These are phyloP conservation scores for Excoecaria agallocha DNA, from an alignment of 345 rosid species.

Conservation along the genomic window DNA sequence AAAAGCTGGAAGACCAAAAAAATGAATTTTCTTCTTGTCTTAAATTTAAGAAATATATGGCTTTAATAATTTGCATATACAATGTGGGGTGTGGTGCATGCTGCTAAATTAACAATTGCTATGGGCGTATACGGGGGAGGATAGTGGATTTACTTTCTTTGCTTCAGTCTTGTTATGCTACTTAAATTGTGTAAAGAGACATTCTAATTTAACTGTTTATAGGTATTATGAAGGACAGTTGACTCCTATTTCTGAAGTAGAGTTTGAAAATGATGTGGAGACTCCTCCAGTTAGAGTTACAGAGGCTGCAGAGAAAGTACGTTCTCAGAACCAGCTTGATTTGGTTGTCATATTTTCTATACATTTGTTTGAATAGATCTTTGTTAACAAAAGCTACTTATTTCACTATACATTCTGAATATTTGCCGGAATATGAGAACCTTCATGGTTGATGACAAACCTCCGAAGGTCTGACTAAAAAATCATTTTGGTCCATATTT, in stretches of 20 bases:
- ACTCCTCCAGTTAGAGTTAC: conserved; percentile 49
- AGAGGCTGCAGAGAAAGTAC: conserved; percentile 98
- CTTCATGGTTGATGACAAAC: background rate
- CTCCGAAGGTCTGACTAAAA: background rate
- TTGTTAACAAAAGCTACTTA: background rate
- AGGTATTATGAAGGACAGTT: conserved; percentile 92
- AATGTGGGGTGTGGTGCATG: no score
- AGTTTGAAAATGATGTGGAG: conserved; percentile 45
- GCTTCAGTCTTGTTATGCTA: background rate
- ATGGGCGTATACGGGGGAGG: no score
- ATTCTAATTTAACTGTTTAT: conserved; percentile 12
- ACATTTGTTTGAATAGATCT: background rate
- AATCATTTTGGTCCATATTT: background rate
- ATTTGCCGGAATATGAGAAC: background rate
- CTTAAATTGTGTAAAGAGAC: background rate
- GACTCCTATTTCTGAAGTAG: conserved; percentile 60
- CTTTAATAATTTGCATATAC: no score
- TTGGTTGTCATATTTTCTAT: background rate
- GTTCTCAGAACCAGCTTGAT: background rate
- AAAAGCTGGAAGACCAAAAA: no score
- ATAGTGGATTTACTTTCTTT: no score
- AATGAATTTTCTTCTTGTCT: no score
- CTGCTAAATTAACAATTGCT: no score
- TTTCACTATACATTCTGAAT: background rate
- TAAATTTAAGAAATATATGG: no score